Evolutionary conservation across 306 rosid species (phyloP), one percentile per base, ranked within the genome.

Genomic region (Amphicarpaea edgeworthii): DNA sequence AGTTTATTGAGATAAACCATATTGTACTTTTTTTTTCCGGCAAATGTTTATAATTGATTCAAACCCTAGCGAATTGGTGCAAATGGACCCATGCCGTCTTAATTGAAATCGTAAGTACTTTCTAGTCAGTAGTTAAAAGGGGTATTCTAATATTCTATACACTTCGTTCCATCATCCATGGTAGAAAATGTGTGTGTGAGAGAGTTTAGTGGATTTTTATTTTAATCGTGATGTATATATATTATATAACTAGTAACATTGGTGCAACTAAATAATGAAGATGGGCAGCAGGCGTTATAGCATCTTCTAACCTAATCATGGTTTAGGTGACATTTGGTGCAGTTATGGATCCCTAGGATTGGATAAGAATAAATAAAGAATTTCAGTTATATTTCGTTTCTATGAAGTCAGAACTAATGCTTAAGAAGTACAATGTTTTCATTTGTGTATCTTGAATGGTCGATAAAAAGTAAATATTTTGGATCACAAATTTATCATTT

Each of bases 301-400:
- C 38, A 34, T 61, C 72, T 72, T 72, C 85, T 61, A 62, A 77
- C 80, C 83, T 68, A 77, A 67, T 72, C 41, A 60, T 9, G 45
- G 77, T 80, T 72, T 65, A 77, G 85, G 74, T 66, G 68, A 67
- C 77, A 60, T 60, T 76, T 66, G 77, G 77, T 80, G 79, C 19
- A 21, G 43, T 46, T 69, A n/a, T 5, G 38, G 15, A 58, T 26
- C 0, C 64, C 40, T 26, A 6, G 26, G 4, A 24, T 58, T 58
- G 66, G 42, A 28, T 46, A 15, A 6, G 65, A 61, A 71, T 57
- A 10, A 28, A 73, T 0, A 30, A 8, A 16, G n/a, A n/a, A n/a
- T n/a, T 30, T 32, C 34, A 46, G 2, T 38, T 38, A 17, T 41
- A 26, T 42, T 45, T 41, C 2, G 3, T 1, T 28, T 26, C 17